Percentiles rank a stretch among this genome's conserved stretches.
phyloP scores from a whole-genome alignment of 495 filamentous ascomycete genomes.

The Trichoderma orchidacearum region DNA sequence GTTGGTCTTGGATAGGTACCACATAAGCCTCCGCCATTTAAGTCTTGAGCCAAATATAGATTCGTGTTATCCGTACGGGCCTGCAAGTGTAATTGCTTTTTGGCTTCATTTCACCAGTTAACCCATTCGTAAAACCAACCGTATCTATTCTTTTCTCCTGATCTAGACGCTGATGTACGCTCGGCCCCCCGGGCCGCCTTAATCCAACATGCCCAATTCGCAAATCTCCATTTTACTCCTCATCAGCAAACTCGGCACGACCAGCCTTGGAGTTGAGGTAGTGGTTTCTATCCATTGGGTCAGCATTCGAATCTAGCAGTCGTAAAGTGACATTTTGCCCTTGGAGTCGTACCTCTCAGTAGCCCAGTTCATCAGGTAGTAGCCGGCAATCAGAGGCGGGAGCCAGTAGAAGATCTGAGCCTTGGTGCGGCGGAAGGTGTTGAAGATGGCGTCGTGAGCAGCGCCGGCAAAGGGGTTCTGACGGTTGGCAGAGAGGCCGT shows the following conservation, averaged over 20 bases:
- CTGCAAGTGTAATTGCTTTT: no score
- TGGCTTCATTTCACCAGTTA: no score
- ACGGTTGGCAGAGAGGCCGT: conserved; percentile 36
- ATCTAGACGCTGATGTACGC: conserved; percentile 4
- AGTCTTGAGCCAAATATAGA: no score
- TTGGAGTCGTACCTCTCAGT: conserved; percentile 50
- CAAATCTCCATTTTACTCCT: conserved; percentile 23
- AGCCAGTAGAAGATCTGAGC: conserved; percentile 67
- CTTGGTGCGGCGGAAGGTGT: conserved; percentile 44
- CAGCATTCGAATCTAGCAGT: conserved; percentile 3
- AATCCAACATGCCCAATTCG: conserved; percentile 5
- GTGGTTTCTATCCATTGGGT: conserved; percentile 53
- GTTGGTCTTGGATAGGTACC: no score
- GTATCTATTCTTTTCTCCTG: conserved; percentile 1
- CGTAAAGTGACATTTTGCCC: background rate
- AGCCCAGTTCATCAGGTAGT: conserved; percentile 76
- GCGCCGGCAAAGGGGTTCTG: conserved; percentile 44
- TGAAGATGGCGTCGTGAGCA: conserved; percentile 44
- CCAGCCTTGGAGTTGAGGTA: conserved; percentile 87
- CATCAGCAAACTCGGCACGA: conserved; percentile 41
- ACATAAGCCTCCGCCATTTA: no score
- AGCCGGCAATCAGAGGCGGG: conserved; percentile 64
- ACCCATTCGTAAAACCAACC: background rate
- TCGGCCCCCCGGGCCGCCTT: background rate
- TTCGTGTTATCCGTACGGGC: no score